Conservation (phyloP, 192 early-diverging fungal species). For the Backusella australiensis region DNA sequence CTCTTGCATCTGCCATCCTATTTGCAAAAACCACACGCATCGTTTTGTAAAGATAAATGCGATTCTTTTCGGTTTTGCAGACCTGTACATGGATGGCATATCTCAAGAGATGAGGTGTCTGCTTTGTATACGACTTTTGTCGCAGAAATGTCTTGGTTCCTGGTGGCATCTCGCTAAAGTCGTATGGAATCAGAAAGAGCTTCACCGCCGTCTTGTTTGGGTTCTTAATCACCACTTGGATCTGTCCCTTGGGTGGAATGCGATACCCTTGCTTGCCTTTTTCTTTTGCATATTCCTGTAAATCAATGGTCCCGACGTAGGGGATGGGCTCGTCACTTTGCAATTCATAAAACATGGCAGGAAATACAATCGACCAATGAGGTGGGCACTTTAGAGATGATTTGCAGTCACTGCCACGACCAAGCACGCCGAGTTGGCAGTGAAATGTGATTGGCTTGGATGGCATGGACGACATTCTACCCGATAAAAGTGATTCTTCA, state of each 20-base stretch:
- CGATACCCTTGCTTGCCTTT: constrained; percentile 44
- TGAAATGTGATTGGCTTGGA: constrained; percentile 70
- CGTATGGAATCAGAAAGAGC: constrained; percentile 77
- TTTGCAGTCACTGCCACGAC: constrained; percentile 46
- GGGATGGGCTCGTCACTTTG: constrained; percentile 55
- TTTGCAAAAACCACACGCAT: constrained; percentile 78
- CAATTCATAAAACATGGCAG: constrained; percentile 75
- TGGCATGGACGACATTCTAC: constrained; percentile 75
- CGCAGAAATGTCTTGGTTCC: constrained; percentile 75
- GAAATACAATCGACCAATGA: constrained; percentile 62
- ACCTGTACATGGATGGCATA: constrained; percentile 83
- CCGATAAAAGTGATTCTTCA: constrained; percentile 72
- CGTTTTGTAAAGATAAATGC: constrained; percentile 61
- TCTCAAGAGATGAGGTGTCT: constrained; percentile 41
- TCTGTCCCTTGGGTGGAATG: constrained; percentile 68
- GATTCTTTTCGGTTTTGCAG: constrained; percentile 49
- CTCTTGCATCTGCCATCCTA: constrained; percentile 59
- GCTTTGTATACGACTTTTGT: constrained; percentile 64
- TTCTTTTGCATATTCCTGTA: constrained; percentile 22
- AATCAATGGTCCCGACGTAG: constrained; percentile 75
- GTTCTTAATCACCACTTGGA: constrained; percentile 84
- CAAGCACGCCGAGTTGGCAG: constrained; percentile 70
- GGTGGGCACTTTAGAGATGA: constrained; percentile 64
- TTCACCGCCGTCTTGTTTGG: constrained; percentile 75
- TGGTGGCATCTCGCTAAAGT: constrained; percentile 72